Conservation (phyloP, 1,284 basidiomycete genomes). For the Boletus chippewaensis region DNA sequence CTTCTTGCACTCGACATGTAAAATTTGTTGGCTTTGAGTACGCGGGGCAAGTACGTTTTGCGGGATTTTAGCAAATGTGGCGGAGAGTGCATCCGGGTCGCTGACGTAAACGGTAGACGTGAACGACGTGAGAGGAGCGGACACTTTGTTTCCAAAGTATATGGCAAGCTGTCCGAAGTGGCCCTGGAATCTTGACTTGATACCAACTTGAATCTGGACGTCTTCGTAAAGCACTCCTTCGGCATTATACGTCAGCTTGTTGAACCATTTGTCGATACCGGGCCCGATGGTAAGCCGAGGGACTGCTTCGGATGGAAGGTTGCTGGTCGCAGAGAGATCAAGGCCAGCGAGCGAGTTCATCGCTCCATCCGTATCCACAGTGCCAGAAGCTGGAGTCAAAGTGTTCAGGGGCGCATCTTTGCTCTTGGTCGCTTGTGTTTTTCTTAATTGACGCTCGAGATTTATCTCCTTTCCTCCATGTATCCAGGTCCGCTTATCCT, state of each 20-base stretch:
- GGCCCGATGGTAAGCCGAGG: conserved; percentile 57
- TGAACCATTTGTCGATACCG: conserved; percentile 83
- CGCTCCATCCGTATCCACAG: conserved; percentile 46
- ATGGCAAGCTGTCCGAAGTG: conserved; percentile 87
- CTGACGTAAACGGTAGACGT: conserved; percentile 75
- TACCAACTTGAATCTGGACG: conserved; percentile 88
- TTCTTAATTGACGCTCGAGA: conserved; percentile 58
- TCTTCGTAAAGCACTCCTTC: conserved; percentile 98
- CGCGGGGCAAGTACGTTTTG: conserved; percentile 73
- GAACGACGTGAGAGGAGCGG: conserved; percentile 82
- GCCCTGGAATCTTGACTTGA: conserved; percentile 95
- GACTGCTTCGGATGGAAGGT: conserved; percentile 28
- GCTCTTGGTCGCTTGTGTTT: conserved; percentile 36
- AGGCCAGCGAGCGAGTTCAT: conserved; percentile 78
- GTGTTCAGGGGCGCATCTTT: conserved; percentile 29
- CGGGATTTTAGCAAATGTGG: conserved; percentile 86
- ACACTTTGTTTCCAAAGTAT: conserved; percentile 95
- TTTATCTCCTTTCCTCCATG: conserved; percentile 93
- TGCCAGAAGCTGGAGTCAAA: conserved; percentile 18
- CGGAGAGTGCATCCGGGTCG: conserved; percentile 69
- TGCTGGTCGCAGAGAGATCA: conserved; percentile 20
- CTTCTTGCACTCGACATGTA: conserved; percentile 93
- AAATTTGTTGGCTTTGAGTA: conserved; percentile 87
- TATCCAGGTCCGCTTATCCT: conserved; percentile 93
- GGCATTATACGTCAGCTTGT: conserved; percentile 70